A percentile compares a stretch with the other conserved stretches of the same genome.
These are phyloP conservation scores for Debaryomyces sp. DNA, from an alignment of 1,139 yeast genomes.

Conservation along the genomic window DNA sequence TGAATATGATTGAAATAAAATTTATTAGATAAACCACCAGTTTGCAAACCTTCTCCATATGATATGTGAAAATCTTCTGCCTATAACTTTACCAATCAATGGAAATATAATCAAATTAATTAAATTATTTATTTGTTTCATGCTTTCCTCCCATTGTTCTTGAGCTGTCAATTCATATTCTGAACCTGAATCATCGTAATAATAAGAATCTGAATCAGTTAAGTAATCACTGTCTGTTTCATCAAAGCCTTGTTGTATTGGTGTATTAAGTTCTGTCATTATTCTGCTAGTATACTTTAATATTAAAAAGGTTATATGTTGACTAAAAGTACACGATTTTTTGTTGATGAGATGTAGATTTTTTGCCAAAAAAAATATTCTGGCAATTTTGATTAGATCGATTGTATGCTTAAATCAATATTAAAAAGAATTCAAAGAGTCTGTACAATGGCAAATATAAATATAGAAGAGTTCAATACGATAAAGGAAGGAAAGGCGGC, in stretches of 20 bases:
- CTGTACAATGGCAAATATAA: constrained; percentile 13
- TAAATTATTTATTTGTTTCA: constrained; percentile 60
- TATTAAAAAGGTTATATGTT: neutral
- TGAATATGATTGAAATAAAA: neutral
- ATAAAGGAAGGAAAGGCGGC: constrained; percentile 83
- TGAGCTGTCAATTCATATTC: constrained; percentile 48
- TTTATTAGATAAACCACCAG: constrained; percentile 27
- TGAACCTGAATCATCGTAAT: constrained; percentile 16
- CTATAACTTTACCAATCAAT: constrained; percentile 68
- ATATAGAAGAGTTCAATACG: constrained; percentile 40
- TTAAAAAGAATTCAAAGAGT: neutral
- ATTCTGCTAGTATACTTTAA: neutral
- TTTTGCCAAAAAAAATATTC: neutral
- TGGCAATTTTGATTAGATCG: neutral
- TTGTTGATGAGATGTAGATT: neutral
- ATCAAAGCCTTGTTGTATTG: neutral
- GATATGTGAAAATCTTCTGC: constrained; percentile 59
- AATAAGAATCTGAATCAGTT: constrained; percentile 17
- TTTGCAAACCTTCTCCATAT: constrained; percentile 38
- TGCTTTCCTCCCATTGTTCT: constrained; percentile 79
- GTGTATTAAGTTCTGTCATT: constrained; percentile 3
- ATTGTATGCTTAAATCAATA: neutral
- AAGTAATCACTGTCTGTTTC: constrained; percentile 12
- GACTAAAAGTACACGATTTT: constrained; percentile 2
- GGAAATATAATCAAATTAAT: constrained; percentile 66